A percentile compares a stretch with the other conserved stretches of the same genome.
These are phyloP conservation scores for Calocera viscosa DNA, from an alignment of 768 basidiomycete genomes.

Conservation along the genomic window DNA sequence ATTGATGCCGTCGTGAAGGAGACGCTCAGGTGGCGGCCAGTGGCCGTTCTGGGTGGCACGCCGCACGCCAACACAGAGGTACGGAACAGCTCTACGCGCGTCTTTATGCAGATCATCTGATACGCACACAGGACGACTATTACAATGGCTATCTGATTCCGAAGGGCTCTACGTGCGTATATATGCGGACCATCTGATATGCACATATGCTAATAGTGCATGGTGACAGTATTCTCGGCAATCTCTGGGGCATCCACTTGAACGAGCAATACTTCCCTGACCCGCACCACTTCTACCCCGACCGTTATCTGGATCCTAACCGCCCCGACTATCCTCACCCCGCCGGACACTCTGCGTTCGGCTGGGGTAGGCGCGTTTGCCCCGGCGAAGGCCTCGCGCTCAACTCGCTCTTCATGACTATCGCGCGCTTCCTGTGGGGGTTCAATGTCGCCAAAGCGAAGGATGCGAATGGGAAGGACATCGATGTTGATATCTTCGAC, in stretches of 20 bases:
- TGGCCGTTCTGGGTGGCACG: slow-evolving; percentile 17
- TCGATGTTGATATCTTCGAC: slow-evolving; percentile 2
- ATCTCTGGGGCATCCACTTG: slow-evolving; percentile 17
- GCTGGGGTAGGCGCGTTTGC: neutral
- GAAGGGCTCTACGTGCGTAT: slow-evolving; percentile 17
- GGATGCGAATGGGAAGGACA: slow-evolving; percentile 4
- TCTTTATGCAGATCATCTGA: too few species aligned
- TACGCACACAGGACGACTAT: slow-evolving; percentile 8
- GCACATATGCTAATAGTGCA: neutral
- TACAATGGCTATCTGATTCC: slow-evolving; percentile 18
- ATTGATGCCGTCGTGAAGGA: neutral
- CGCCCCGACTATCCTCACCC: slow-evolving; percentile 4
- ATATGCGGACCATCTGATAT: neutral
- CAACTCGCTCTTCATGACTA: slow-evolving; percentile 14
- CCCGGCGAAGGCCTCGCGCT: neutral
- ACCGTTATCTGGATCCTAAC: neutral
- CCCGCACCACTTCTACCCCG: slow-evolving; percentile 10
- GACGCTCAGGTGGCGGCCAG: slow-evolving; percentile 17
- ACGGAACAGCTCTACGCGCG: too few species aligned
- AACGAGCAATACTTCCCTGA: slow-evolving; percentile 14
- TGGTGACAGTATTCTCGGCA: slow-evolving; percentile 11
- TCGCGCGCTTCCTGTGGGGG: slow-evolving; percentile 16
- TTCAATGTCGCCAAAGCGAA: slow-evolving; percentile 14
- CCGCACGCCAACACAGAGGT: slow-evolving; percentile 17
- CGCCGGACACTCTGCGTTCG: neutral